phyloP scores from a whole-genome alignment of 768 basidiomycete genomes.

The Phaeotremella skinneri region DNA sequence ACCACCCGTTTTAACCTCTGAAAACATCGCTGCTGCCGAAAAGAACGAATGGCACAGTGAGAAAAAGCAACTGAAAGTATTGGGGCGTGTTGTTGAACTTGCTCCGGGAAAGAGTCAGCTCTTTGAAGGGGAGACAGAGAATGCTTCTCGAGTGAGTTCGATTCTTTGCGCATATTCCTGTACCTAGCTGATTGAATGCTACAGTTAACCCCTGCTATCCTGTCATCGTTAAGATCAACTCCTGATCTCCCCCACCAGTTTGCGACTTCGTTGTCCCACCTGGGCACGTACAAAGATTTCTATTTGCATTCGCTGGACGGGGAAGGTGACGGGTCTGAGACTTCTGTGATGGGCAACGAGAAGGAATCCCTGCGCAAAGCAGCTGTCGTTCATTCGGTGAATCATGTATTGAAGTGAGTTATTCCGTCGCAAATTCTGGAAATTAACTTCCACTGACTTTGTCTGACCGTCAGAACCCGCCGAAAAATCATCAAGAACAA shows the following conservation, averaged over 20 bases:
- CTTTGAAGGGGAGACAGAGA: background rate
- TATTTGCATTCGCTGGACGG: constrained; percentile 68
- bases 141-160: background rate
- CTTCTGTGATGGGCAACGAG: constrained; percentile 46
- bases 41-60: constrained; percentile 60
- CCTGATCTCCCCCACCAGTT: constrained; percentile 21
- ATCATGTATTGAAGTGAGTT: constrained; percentile 82
- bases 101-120: constrained; percentile 53
- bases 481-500: constrained; percentile 88
- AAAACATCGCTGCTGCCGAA: constrained; percentile 59
- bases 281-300: constrained; percentile 69
- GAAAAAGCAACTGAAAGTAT: constrained; percentile 58
- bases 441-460: background rate
- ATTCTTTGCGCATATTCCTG: background rate
- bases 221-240: constrained; percentile 58
- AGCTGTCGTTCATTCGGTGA: constrained; percentile 73
- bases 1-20: constrained; percentile 53
- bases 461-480: constrained; percentile 67
- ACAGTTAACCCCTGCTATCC: constrained; percentile 53
- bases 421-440: background rate
- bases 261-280: constrained; percentile 60
- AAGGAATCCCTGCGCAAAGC: constrained; percentile 66
- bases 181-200: background rate
- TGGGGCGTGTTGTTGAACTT: constrained; percentile 61
- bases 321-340: constrained; percentile 54